These are phyloP conservation scores for Trebouxia sp. DNA, from an alignment of 139 green algal genomes.

Conservation along the genomic window DNA sequence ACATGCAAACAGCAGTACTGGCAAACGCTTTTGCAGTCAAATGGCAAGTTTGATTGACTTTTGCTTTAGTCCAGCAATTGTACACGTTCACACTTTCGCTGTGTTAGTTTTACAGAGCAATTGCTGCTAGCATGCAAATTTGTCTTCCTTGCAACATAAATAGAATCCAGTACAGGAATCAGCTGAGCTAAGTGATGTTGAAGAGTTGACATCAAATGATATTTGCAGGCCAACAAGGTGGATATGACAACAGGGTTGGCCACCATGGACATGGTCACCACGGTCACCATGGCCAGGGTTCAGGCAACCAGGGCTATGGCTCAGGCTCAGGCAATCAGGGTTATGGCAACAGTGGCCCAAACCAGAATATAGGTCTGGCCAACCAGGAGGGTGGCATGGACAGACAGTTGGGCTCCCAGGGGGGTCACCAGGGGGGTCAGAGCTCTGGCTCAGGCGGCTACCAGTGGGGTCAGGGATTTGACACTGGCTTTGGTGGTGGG, in stretches of 20 bases:
- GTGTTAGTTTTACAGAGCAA: too few relatives aligned
- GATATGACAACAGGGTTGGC: not conserved
- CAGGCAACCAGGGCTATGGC: not conserved
- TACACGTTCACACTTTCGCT: too few relatives aligned
- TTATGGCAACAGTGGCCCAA: not conserved
- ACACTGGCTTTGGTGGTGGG: not conserved
- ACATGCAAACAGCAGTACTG: too few relatives aligned
- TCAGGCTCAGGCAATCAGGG: not conserved
- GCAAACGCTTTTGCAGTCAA: too few relatives aligned
- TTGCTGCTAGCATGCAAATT: too few relatives aligned
- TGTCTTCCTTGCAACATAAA: too few relatives aligned
- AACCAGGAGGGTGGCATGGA: constrained; percentile 22
- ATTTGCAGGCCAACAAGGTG: not conserved
- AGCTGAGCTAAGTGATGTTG: too few relatives aligned
- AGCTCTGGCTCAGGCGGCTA: not conserved
- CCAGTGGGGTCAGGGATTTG: constrained; percentile 17
- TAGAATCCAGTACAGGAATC: too few relatives aligned
- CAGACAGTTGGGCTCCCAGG: not conserved
- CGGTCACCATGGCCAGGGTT: not conserved
- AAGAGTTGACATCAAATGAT: too few relatives aligned
- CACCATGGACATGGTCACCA: not conserved
- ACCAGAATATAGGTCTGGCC: not conserved
- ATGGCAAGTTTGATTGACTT: too few relatives aligned
- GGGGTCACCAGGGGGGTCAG: not conserved
- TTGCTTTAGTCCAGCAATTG: too few relatives aligned